These are phyloP conservation scores for Glycyrrhiza uralensis DNA, from an alignment of 306 rosid genomes.

Conservation along the genomic window DNA sequence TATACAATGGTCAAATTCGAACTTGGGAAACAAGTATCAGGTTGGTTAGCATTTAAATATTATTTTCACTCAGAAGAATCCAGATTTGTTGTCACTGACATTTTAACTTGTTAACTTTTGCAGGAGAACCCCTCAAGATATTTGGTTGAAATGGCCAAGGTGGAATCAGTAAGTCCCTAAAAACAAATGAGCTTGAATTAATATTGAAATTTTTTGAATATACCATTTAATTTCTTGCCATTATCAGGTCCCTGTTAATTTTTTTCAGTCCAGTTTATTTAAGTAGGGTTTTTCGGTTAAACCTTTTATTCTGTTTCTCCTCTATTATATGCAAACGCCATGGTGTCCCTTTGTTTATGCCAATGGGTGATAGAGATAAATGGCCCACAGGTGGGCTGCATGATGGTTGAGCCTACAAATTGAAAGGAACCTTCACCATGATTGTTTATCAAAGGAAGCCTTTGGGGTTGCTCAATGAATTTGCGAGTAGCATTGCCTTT, in stretches of 20 bases:
- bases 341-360: not conserved
- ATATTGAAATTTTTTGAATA: not conserved
- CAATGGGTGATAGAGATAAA: not conserved
- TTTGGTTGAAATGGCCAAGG: constrained; percentile 81
- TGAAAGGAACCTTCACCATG: not conserved
- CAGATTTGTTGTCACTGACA: constrained; percentile 16
- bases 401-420: not conserved
- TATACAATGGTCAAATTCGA: not conserved
- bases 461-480: constrained; percentile 4
- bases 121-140: constrained; percentile 76
- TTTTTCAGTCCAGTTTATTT: not conserved
- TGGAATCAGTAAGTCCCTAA: constrained; percentile 65
- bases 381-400: not conserved
- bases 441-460: not conserved
- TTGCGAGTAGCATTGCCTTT: constrained; percentile 9
- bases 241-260: not conserved
- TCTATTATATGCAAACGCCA: constrained; percentile 20
- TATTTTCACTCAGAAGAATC: constrained; percentile 13
- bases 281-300: not conserved
- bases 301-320: constrained; percentile 5
- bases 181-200: constrained; percentile 12
- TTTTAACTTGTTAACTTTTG: constrained; percentile 24
- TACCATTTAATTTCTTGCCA: not conserved
- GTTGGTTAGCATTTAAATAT: not conserved
- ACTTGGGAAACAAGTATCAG: not conserved